Evolutionary conservation across 306 rosid species (phyloP), one percentile per base, ranked within the genome.

Genomic region (Benincasa hispida): DNA sequence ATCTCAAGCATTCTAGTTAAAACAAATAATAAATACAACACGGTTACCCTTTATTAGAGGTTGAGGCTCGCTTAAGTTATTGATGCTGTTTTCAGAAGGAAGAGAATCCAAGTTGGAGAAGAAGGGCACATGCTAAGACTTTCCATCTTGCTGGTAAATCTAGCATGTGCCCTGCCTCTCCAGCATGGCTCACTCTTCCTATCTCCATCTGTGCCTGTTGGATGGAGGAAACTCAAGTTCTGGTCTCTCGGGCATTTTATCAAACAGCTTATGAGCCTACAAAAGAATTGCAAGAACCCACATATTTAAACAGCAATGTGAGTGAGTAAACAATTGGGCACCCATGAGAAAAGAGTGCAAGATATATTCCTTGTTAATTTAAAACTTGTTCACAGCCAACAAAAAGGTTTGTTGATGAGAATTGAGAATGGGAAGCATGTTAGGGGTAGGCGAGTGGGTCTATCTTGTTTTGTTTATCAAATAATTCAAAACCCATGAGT

Each of bases 81-180:
- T 45, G 50, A 56, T 39, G 54, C 53, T 61, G 77, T 54, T 69
- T 57, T 13, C 55, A 41, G 35, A 82, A 85, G 88, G 81, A 83
- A 88, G 82, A 88, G 75, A 77, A 80, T 77, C 82, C 91, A 92
- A 82, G 91, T 45, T 83, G 90, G 87, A 86, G 89, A 87, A 79
- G 51, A 39, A 88, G 87, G 61, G 90, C 88, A 89, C 92, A 88
- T 57, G 83, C 83, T 12, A 75, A 82, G 58, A 54, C 83, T 86
- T 85, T 79, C 56, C 19, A 39, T 63, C 45, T 60, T 12, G 32
- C 84, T 55, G 82, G 59, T 60, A 53, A 35, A 56, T 78, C 80
- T 75, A 85, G 93, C 97, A 89, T 81, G 97, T 91, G 85, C 87
- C 92, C 94, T 92, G 98, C 91, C 87, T 92, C 93, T 92, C 94